Percentiles rank a stretch among this genome's conserved stretches.
Conservation (phyloP, 2,329 filamentous ascomycete genomes). For the Delphinella strobiligena region DNA sequence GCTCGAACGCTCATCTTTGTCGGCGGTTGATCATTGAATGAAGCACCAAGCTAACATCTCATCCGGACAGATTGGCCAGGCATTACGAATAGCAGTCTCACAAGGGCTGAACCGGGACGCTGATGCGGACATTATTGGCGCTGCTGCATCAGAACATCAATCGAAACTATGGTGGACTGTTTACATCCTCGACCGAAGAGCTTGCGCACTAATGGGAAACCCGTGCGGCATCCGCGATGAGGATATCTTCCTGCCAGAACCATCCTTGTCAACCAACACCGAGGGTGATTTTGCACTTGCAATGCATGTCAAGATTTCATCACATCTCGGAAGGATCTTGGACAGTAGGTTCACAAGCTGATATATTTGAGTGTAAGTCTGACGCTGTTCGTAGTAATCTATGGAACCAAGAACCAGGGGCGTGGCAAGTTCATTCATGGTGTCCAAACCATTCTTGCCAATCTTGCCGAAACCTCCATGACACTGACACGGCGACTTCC, state of each 20-base stretch:
- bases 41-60: too few relatives aligned
- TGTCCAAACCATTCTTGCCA: neutral
- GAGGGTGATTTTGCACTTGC: neutral
- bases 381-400: neutral
- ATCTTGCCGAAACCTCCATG: neutral
- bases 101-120: neutral
- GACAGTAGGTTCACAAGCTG: too few relatives aligned
- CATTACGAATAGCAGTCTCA: neutral
- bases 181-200: neutral
- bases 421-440: neutral
- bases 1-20: too few relatives aligned
- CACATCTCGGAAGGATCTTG: neutral
- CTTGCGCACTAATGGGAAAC: neutral
- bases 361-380: too few relatives aligned
- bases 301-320: neutral
- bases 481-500: neutral
- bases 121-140: neutral
- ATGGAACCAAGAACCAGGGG: neutral
- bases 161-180: neutral
- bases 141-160: neutral
- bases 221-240: neutral
- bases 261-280: neutral
- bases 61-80: neutral
- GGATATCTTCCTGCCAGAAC: neutral
- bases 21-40: too few relatives aligned